Percentiles rank a stretch among this genome's conserved stretches.
These are phyloP conservation scores for Coemansia sp. DNA, from an alignment of 192 early-diverging fungal species.

Conservation along the genomic window DNA sequence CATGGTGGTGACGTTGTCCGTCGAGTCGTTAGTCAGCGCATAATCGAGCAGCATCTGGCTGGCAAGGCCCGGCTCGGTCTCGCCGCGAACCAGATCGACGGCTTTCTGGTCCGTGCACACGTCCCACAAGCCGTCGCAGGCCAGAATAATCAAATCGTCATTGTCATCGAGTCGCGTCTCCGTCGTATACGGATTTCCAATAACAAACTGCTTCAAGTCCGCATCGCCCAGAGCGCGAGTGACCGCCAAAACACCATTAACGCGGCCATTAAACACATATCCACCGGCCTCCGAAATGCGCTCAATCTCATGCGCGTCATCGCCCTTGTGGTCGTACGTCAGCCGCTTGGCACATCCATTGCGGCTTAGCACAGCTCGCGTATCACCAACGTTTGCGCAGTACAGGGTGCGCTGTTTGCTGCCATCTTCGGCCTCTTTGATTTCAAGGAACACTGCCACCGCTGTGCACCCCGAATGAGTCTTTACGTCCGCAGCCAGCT, in stretches of 20 bases:
- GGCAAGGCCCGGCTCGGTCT: constrained; percentile 73
- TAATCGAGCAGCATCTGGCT: constrained; percentile 77
- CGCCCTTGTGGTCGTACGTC: constrained; percentile 98
- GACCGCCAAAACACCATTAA: constrained; percentile 94
- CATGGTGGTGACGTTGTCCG: constrained; percentile 94
- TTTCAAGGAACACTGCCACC: constrained; percentile 73
- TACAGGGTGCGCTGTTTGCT: constrained; percentile 60
- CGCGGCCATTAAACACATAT: constrained; percentile 97
- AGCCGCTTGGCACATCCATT: constrained; percentile 79
- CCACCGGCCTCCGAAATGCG: constrained; percentile 92
- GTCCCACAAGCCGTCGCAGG: constrained; percentile 99
- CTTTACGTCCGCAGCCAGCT: constrained; percentile 74
- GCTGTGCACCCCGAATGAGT: constrained; percentile 91
- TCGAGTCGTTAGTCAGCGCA: constrained; percentile 89
- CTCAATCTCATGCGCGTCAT: constrained; percentile 81
- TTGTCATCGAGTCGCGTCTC: constrained; percentile 74
- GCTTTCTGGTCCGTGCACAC: constrained; percentile 95
- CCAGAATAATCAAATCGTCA: constrained; percentile 87
- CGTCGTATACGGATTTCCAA: constrained; percentile 94
- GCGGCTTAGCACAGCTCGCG: constrained; percentile 89
- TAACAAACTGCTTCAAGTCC: constrained; percentile 95
- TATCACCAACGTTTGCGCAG: constrained; percentile 97
- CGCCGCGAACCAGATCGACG: constrained; percentile 79
- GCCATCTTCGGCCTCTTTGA: constrained; percentile 7
- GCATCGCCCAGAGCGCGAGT: constrained; percentile 94